Evolutionary conservation across 441 rosid species (phyloP).

Genomic region (Croton setiger): DNA sequence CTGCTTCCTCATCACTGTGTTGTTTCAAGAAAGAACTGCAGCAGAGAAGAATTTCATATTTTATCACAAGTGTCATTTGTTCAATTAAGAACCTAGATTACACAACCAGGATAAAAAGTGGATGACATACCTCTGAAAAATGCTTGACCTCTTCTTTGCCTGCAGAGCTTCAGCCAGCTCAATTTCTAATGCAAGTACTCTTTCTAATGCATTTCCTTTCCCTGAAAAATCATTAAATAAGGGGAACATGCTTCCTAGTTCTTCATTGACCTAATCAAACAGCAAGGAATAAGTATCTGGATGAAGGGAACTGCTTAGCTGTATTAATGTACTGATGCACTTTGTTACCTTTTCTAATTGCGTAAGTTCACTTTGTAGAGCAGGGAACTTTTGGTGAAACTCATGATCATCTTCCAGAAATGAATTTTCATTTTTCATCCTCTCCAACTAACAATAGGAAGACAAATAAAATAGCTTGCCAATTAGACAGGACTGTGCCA

Average conservation of each 20-base stretch:
- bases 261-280: conserved; percentile 75
- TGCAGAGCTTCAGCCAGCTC: conserved; percentile 92
- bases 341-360: conserved; percentile 66
- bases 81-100: not conserved
- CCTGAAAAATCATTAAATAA: conserved; percentile 49
- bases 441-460: conserved; percentile 59
- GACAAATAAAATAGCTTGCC: conserved; percentile 15
- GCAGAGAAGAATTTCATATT: conserved; percentile 12
- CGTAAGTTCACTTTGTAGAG: conserved; percentile 58
- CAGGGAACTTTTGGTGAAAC: conserved; percentile 54
- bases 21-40: conserved; percentile 88
- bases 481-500: conserved; percentile 8
- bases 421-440: conserved; percentile 93
- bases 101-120: not conserved
- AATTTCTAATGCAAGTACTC: conserved; percentile 90
- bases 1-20: conserved; percentile 79
- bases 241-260: conserved; percentile 76
- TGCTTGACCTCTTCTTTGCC: conserved; percentile 60
- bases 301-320: conserved; percentile 12
- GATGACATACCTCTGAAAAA: conserved; percentile 69
- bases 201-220: conserved; percentile 71
- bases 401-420: conserved; percentile 47
- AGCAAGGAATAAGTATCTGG: conserved; percentile 13
- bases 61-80: not conserved
- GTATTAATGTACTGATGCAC: conserved; percentile 3